Evolutionary conservation across 805 yeast species (phyloP).

Genomic region (Candida ponderosae): DNA sequence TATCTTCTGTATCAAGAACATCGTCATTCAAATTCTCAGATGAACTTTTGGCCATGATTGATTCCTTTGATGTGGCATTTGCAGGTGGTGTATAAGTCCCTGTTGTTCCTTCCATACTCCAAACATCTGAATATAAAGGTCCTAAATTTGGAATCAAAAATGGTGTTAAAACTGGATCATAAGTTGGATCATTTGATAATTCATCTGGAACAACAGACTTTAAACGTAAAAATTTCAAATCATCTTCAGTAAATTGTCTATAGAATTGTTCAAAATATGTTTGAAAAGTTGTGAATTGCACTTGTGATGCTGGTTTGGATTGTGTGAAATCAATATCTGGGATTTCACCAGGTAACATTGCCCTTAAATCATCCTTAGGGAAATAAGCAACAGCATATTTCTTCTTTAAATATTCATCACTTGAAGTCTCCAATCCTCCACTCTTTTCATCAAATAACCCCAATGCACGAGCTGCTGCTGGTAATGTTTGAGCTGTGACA

Average conservation of each 20-base stretch:
- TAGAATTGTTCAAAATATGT: conserved; percentile 81
- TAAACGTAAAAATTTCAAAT: conserved; percentile 61
- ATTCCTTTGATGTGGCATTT: conserved; percentile 31
- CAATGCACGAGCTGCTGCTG: conserved; percentile 54
- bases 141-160: conserved; percentile 83
- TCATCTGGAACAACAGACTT: conserved; percentile 48
- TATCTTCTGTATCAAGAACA: conserved; percentile 57
- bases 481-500: conserved; percentile 62
- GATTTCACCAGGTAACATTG: conserved; percentile 76
- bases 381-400: conserved; percentile 87
- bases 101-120: conserved; percentile 76
- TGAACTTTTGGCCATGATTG: conserved; percentile 48
- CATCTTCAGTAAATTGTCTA: conserved; percentile 73
- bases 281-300: conserved; percentile 83
- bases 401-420: conserved; percentile 63
- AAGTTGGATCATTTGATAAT: conserved; percentile 31
- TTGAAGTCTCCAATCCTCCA: conserved; percentile 55
- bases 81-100: conserved; percentile 43
- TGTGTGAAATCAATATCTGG: conserved; percentile 84
- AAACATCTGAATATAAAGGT: conserved; percentile 67
- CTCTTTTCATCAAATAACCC: conserved; percentile 57
- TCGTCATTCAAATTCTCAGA: conserved; percentile 53
- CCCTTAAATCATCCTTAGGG: conserved; percentile 70
- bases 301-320: conserved; percentile 82
- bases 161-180: conserved; percentile 66